Evolutionary conservation across 805 yeast genomes (phyloP).

Genomic region (Lipomyces yamanashiensis): DNA sequence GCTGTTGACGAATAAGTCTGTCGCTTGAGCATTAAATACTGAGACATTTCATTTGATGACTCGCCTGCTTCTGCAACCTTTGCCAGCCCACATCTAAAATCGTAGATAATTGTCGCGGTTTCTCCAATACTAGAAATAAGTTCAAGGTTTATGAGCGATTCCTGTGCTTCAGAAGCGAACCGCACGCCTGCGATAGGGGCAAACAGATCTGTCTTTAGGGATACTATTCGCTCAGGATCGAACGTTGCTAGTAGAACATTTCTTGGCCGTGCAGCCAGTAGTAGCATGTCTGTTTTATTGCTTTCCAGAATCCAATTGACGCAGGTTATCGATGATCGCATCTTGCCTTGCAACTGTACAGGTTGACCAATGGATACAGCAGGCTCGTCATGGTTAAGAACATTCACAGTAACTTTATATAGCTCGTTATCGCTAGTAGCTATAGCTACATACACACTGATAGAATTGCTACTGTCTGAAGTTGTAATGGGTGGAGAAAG

Average conservation of each 20-base stretch:
- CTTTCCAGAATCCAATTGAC: background rate
- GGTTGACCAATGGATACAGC: background rate
- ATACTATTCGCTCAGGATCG: background rate
- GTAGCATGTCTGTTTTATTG: too few relatives aligned
- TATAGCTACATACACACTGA: background rate
- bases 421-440: background rate
- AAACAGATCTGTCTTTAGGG: conserved; percentile 3
- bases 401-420: background rate
- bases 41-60: background rate
- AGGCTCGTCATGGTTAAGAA: background rate
- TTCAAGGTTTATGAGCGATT: background rate
- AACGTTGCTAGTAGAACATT: background rate
- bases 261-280: conserved; percentile 1
- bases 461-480: background rate
- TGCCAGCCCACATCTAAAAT: background rate
- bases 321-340: background rate
- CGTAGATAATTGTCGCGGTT: background rate
- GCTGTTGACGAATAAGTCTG: background rate
- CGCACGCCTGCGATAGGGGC: conserved; percentile 2
- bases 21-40: background rate
- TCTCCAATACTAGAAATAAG: background rate
- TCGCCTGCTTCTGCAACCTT: background rate
- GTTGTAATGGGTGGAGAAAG: conserved; percentile 18
- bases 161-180: background rate
- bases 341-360: background rate